Evolutionary conservation across 192 early-diverging fungal species (phyloP).

Genomic region (Mortierella claussenii): DNA sequence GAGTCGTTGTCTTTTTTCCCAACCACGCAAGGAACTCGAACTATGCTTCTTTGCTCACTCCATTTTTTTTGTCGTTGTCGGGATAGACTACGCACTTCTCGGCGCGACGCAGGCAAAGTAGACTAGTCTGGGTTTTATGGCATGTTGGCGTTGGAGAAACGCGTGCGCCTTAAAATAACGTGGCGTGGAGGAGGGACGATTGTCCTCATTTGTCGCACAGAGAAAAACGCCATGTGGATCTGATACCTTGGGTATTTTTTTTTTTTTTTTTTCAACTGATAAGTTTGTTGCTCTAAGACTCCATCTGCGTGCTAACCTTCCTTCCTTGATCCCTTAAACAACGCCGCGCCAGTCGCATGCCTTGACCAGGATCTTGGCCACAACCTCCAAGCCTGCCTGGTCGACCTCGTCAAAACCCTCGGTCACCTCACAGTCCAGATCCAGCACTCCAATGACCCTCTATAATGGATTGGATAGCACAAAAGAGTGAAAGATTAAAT

Average conservation of each 20-base stretch:
- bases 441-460: constrained; percentile 73
- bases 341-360: constrained; percentile 55
- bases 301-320: neutral
- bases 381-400: constrained; percentile 70
- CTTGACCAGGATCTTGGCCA: constrained; percentile 66
- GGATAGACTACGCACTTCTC: neutral
- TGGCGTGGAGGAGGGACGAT: no score
- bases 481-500: no score
- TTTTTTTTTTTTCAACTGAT: constrained; percentile 11
- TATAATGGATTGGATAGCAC: constrained; percentile 21
- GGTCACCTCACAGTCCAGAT: constrained; percentile 71
- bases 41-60: no score
- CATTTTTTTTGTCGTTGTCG: neutral
- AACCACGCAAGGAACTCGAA: no score
- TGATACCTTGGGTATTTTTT: neutral
- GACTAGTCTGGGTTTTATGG: neutral
- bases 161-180: no score
- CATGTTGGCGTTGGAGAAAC: no score
- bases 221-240: neutral
- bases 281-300: no score
- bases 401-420: constrained; percentile 78
- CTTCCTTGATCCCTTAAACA: neutral
- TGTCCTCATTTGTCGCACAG: no score
- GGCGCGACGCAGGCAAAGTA: neutral
- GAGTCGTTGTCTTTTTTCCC: neutral